A percentile compares a stretch with the other conserved stretches of the same genome.
Evolutionary conservation across 257 asterid species (phyloP).

Genomic region (Cordia subcordata): DNA sequence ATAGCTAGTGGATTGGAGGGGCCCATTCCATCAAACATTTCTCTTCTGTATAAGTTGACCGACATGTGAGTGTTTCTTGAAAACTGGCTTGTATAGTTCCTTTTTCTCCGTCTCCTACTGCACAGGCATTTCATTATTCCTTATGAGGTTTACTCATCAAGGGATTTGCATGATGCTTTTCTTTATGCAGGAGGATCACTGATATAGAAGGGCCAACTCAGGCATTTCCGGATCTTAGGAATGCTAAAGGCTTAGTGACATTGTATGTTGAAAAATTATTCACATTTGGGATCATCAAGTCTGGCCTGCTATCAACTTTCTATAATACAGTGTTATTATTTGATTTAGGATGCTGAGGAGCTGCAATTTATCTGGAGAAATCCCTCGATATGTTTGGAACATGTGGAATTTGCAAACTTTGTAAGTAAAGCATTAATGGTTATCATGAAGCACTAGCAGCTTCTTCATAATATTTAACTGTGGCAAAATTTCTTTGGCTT

Average conservation of each 20-base stretch:
- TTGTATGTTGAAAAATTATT: conserved; percentile 40
- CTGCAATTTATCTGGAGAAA: conserved; percentile 72
- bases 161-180: conserved; percentile 16
- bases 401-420: conserved; percentile 44
- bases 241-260: conserved; percentile 39
- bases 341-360: conserved; percentile 66
- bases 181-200: conserved; percentile 65
- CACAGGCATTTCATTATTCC: neutral
- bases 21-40: conserved; percentile 70
- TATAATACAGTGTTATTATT: conserved; percentile 15
- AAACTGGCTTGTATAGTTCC: neutral
- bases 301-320: conserved; percentile 6
- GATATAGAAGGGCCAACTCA: conserved; percentile 68
- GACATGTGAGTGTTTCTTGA: conserved; percentile 54
- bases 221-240: conserved; percentile 61
- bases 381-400: conserved; percentile 73
- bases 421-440: conserved; percentile 42
- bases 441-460: neutral
- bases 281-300: neutral
- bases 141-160: neutral
- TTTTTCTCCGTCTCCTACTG: conserved; percentile 3
- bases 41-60: conserved; percentile 51
- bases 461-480: neutral
- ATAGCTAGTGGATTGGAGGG: conserved; percentile 86
- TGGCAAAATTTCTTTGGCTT: no score